Evolutionary conservation across 176 grass and related monocot species (phyloP).

Genomic region (Puccinellia tenuiflora): DNA sequence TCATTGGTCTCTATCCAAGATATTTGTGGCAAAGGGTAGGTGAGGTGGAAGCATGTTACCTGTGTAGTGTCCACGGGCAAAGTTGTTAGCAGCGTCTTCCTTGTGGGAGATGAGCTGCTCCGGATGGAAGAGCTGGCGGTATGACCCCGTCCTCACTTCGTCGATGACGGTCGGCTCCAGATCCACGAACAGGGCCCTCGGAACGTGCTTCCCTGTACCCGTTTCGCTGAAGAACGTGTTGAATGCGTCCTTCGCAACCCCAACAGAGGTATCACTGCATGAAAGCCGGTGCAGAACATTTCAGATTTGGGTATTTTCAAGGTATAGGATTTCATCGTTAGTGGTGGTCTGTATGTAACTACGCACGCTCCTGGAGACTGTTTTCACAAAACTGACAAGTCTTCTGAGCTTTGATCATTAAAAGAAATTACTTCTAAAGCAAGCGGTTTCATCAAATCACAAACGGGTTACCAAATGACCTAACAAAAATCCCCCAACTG

Average conservation of each 20-base stretch:
- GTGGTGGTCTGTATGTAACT: not conserved
- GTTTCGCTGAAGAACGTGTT: conserved; percentile 91
- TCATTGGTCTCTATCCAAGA: not conserved
- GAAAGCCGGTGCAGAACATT: not conserved
- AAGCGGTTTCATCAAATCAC: not conserved
- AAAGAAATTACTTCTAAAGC: not conserved
- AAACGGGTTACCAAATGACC: not conserved
- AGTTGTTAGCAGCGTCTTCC: conserved; percentile 81
- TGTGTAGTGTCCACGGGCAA: conserved; percentile 79
- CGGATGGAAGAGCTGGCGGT: conserved; percentile 73
- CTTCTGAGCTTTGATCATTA: not conserved
- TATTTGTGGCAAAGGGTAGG: not conserved
- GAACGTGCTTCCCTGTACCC: conserved; percentile 65
- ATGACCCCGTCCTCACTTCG: conserved; percentile 57
- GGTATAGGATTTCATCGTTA: not conserved
- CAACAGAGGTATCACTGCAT: conserved; percentile 60
- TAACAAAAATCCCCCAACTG: not conserved
- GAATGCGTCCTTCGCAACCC: conserved; percentile 63
- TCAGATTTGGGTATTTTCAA: not conserved
- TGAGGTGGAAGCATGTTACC: conserved; percentile 19
- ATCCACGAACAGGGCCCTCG: conserved; percentile 69
- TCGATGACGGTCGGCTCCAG: conserved; percentile 74
- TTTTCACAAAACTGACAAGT: not conserved
- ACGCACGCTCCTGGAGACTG: not conserved
- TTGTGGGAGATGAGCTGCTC: conserved; percentile 87